Base-by-base conservation (phyloP, 2,329 filamentous ascomycete genomes). In the Monilinia fructicola region DNA sequence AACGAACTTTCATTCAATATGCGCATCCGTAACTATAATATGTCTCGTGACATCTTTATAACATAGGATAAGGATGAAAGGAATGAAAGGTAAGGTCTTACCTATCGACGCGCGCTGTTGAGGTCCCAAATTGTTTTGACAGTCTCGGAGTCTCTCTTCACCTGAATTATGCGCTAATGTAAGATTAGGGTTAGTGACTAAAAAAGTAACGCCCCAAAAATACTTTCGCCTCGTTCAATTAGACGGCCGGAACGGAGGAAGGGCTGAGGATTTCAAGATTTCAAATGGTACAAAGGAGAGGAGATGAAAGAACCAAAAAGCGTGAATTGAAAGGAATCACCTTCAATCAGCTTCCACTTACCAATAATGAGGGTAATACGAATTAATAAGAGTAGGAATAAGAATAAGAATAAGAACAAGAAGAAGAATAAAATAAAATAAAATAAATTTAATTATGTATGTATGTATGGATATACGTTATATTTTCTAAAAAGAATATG, bases 41-140 rank as follows among this genome's bases (percentile, higher is more conserved):
- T 65, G 46, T 54, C 55, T 60, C 42, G 55, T 60, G 63, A 65
- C 55, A 60, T 65, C 54, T 69, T 69, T 58, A 64, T 60, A 60
- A 59, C 31, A 48, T 56, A 59, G 35, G 56, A 65, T 65, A 60
- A 52, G 46, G 42, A 40, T 59, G 48, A 52, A 48, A 60, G 52
- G 54, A 60, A 65, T 60, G 54, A 60, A 67, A 62, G 62, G 67
- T 69, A 69, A 68, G 69, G 73, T 76, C 75, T 76, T 75, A 77
- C 75, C 75, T 76, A 76, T 60, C 70, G 69, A 70, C 70, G 71
- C 69, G 71, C 66, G 71, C 64, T 60, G 61, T 67, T 71, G 65
- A 68, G 61, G 67, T 66, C 61, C 60, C 62, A 58, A 60, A 65
- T 60, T 65, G 63, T 65, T 60, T 65, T 59, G 63, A 65, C 42